Evolutionary conservation across 805 yeast genomes (phyloP), one percentile per base, ranked within the genome.

Genomic region (Yueomyces sp.): DNA sequence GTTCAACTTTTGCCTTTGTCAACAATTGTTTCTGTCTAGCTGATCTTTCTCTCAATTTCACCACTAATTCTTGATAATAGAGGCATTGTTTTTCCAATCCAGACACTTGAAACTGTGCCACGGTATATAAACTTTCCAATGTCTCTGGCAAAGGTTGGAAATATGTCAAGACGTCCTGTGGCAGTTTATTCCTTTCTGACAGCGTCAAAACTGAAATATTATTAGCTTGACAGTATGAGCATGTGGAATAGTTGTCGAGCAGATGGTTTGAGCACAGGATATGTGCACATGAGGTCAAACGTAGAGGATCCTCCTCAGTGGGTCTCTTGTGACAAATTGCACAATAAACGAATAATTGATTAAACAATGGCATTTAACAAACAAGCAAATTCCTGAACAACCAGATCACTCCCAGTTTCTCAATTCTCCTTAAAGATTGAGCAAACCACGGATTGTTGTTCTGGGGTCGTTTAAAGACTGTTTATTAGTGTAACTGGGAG

Each of bases 271-370:
- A 50, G 40, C 70, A 66, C 26, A 66, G 46, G 1, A 60, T 53
- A 47, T 65, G 69, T 3, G 68, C 69, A 52, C 70, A 66, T 3
- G 68, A 63, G 1, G 67, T 64, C 40, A 66, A 44, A 38, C 50
- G 50, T 27, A 65, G 52, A 1, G 54, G 55, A n/a, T 49, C 53
- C 3, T 45, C 54, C 26, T 39, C 32, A 8, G 52, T 38, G 36
- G 53, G 43, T 39, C 47, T 42, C 37, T 48, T 49, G 40, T 63
- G 64, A 44, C 69, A 65, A 3, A 63, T 51, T 9, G 52, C 49
- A 44, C 69, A 65, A 38, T 59, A 56, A 3, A 59, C 57, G 45
- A 57, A 63, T 5, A 58, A 57, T 42, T 56, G 64, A 27, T 49
- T 45, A 31, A 55, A 56, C 26, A 56, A 34, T 30, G 33, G 33